Evolutionary conservation across 371 early-diverging fungal genomes (phyloP).

Genomic region (Cokeromyces recurvatus): DNA sequence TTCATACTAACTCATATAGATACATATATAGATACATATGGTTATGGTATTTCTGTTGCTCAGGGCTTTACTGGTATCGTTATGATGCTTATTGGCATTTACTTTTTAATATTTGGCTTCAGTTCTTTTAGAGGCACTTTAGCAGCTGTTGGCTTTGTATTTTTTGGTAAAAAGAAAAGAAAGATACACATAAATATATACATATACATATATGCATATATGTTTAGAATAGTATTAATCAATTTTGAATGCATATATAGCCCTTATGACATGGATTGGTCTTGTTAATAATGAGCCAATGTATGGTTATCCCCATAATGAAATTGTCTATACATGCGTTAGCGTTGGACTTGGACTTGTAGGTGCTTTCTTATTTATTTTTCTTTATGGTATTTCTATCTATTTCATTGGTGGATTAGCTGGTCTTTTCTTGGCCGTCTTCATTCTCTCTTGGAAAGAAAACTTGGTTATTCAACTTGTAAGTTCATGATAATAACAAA

Average conservation of each 20-base stretch:
- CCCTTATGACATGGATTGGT: slow-evolving; percentile 37
- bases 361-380: slow-evolving; percentile 26
- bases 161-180: slow-evolving; percentile 21
- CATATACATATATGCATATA: too few relatives aligned
- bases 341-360: slow-evolving; percentile 21
- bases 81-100: slow-evolving; percentile 24
- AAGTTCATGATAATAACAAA: slow-evolving; percentile 5
- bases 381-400: slow-evolving; percentile 20
- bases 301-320: slow-evolving; percentile 24
- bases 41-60: slow-evolving; percentile 27
- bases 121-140: slow-evolving; percentile 27
- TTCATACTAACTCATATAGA: not conserved
- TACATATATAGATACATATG: slow-evolving; percentile 24
- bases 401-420: slow-evolving; percentile 39
- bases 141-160: slow-evolving; percentile 31
- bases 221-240: too few relatives aligned
- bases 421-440: slow-evolving; percentile 44
- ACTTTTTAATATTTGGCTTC: slow-evolving; percentile 33
- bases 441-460: slow-evolving; percentile 45
- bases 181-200: too few relatives aligned
- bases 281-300: slow-evolving; percentile 35
- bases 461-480: slow-evolving; percentile 43
- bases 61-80: slow-evolving; percentile 32
- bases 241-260: too few relatives aligned
- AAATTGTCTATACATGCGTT: slow-evolving; percentile 23